Percentiles rank a stretch among this genome's conserved stretches.
These are phyloP conservation scores for Notholithocarpus densiflorus DNA, from an alignment of 306 rosid species.

Conservation along the genomic window DNA sequence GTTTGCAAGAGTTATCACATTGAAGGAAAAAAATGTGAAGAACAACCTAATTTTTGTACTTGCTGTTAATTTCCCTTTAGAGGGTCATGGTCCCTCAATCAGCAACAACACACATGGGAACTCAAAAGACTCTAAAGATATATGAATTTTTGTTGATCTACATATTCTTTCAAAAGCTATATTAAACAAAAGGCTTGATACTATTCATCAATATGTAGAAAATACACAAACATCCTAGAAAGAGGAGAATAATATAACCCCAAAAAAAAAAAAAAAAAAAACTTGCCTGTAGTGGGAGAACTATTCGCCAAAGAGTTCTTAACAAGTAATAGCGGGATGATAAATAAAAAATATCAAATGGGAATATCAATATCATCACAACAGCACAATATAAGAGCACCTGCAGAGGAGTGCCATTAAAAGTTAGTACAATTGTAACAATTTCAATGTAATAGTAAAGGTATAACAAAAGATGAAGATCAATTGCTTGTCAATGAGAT, in stretches of 20 bases:
- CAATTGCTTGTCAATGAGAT: slow-evolving; percentile 6
- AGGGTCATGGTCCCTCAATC: neutral
- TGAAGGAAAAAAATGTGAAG: neutral
- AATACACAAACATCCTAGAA: neutral
- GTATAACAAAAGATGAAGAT: slow-evolving; percentile 12
- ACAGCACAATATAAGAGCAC: slow-evolving; percentile 86
- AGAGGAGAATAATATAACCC: neutral
- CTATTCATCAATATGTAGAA: neutral
- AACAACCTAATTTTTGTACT: neutral
- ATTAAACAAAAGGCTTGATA: neutral
- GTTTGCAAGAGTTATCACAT: neutral
- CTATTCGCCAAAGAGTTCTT: slow-evolving; percentile 86
- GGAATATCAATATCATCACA: slow-evolving; percentile 77
- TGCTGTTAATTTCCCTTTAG: neutral
- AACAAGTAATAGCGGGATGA: slow-evolving; percentile 87
- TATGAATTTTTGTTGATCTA: neutral
- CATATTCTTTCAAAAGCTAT: neutral
- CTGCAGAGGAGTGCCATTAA: slow-evolving; percentile 52
- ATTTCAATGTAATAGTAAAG: slow-evolving; percentile 21
- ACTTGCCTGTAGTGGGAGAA: slow-evolving; percentile 94
- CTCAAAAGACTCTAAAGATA: neutral
- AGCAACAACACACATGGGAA: neutral
- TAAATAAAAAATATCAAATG: slow-evolving; percentile 89
- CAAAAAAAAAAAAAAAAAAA: slow-evolving; percentile 21
- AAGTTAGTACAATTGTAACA: slow-evolving; percentile 28